Base-by-base conservation (phyloP, 2,329 filamentous ascomycete genomes). In the Hymenoscyphus albidus region DNA sequence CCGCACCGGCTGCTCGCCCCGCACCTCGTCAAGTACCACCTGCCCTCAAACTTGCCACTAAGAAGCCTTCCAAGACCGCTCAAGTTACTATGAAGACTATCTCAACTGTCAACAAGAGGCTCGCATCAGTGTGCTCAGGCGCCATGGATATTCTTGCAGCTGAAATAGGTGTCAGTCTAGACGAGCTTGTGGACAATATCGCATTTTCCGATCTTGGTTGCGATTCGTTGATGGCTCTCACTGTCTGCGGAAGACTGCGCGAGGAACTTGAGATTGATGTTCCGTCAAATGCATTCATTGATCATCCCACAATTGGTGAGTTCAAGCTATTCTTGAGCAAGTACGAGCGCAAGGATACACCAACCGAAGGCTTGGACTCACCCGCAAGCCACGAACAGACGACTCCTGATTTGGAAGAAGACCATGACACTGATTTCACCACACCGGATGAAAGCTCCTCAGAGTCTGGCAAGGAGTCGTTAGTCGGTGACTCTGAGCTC, bases 181-280 rank as follows among this genome's bases (percentile, higher is more conserved):
- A 82, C 58, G 84, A 87, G 70, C 77, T 87, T 2, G 82, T 78
- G 1, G 83, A 87, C 69, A 82, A 83, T 67, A 82, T 83, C 13
- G 80, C 78, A 57, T 86, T 87, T 70, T 75, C 79, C 2, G 84
- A 87, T 66, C 77, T 87, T 2, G 85, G 85, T 31, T 81, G 86
- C 16, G 85, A 88, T 71, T 87, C 85, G 1, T 78, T 88, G n/a
- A 84, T 88, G 77, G 80, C 83, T 1, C 75, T 88, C 27, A 85
- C 83, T 5, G 83, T 88, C 55, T 80, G 79, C 32, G 84, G 82
- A 31, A 80, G 82, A 32, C 80, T 88, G 59, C 81, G 83, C 12
- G 84, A 87, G 67, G 83, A 87, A 31, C 74, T 87, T 2, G 83
- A 85, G 39, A 73, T 87, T 7, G 80, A 85, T 60, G 72, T 88